Evolutionary conservation across 2,329 filamentous ascomycete genomes (phyloP), one percentile per base, ranked within the genome.

Genomic region (Colletotrichum sidae): DNA sequence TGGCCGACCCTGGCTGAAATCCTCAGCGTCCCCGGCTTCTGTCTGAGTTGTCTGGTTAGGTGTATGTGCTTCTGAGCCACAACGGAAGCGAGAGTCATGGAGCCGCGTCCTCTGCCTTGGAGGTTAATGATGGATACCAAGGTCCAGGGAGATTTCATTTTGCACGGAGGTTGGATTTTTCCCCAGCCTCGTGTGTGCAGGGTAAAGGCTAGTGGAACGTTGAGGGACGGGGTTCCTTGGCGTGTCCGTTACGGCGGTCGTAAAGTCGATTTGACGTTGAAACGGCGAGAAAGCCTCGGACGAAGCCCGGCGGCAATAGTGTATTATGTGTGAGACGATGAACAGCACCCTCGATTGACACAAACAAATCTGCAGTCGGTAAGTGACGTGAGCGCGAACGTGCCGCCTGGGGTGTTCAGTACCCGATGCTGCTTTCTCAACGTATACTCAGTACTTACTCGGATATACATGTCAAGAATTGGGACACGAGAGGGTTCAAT

Each of bases 161-260:
- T 46, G 41, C 50, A 13, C 34, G 34, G 56, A 39, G 25, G 25
- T 25, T 25, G 25, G 25, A 25, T 25, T 25, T 25, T 25, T 25
- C 5, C 25, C 25, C 25, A 25, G 61, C 50, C 61, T 55, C 50
- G 49, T 37, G 39, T 55, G 38, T 60, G 49, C 50, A 60, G 42
- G 51, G 61, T 51, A 51, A 60, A 42, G 25, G 45, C 33, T 17
- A 35, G 46, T 49, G 25, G 25, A 34, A 34, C 34, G 4, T 34
- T 39, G 38, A 51, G 51, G 57, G 55, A 60, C 51, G 61, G 61
- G 56, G 49, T 38, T 54, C 56, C 61, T 60, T 38, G 50, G 42
- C 50, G 44, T 11, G 38, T 54, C 33, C 55, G 37, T 60, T 55
- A 55, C 34, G 55, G 60, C 39, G 50, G 38, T 50, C 51, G 15